These are phyloP conservation scores for Artomyces pyxidatus DNA, from an alignment of 768 basidiomycete genomes.

Conservation along the genomic window DNA sequence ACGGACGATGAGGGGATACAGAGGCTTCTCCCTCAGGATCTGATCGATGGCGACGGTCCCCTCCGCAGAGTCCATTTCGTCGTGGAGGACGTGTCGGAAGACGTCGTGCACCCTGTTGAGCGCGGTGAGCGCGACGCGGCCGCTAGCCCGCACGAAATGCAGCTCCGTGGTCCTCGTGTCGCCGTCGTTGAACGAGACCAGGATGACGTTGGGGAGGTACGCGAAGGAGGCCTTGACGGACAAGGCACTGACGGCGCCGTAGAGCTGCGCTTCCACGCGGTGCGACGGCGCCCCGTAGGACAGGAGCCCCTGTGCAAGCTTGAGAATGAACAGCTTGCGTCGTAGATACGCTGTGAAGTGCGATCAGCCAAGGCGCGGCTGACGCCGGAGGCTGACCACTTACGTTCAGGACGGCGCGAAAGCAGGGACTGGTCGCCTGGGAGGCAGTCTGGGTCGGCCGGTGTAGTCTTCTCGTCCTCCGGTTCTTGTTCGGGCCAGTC, in stretches of 20 bases:
- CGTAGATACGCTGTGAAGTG: no score
- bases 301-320: conserved; percentile 80
- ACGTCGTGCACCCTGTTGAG: conserved; percentile 77
- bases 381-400: no score
- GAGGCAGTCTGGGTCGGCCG: no score
- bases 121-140: conserved; percentile 73
- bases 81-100: conserved; percentile 83
- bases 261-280: conserved; percentile 83
- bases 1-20: conserved; percentile 59
- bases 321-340: conserved; percentile 81
- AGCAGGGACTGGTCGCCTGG: no score
- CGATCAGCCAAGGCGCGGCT: no score
- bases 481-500: no score
- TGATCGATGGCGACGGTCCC: conserved; percentile 59
- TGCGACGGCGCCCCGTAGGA: conserved; percentile 94
- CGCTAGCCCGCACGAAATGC: conserved; percentile 77
- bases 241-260: conserved; percentile 69
- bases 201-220: conserved; percentile 69
- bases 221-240: conserved; percentile 77
- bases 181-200: conserved; percentile 76
- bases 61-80: conserved; percentile 64
- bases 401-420: no score
- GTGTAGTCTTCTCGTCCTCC: no score
- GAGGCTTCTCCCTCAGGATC: conserved; percentile 54
- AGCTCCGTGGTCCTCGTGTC: conserved; percentile 69